Evolutionary conservation across 2,329 filamentous ascomycete genomes (phyloP), one percentile per base, ranked within the genome.

Genomic region (Beauveria pseudobassiana): DNA sequence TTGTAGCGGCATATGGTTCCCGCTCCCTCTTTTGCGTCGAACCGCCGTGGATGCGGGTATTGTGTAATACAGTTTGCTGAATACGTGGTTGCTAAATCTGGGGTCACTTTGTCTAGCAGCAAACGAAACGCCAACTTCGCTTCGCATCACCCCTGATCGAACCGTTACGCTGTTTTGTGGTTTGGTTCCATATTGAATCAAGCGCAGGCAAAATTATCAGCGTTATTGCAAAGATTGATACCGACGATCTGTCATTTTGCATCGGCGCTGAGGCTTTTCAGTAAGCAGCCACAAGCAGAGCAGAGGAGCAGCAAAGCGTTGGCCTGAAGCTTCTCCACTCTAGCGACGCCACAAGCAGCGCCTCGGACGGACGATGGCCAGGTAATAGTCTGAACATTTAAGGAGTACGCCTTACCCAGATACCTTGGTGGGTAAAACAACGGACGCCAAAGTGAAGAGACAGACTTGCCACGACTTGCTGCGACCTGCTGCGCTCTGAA

Each of bases 1-100:
- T 34, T 38, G 46, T 59, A 59, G 57, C 48, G 57, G 57, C 57
- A 38, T n/a, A 59, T 59, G 38, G 57, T 28, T 59, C 57, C 57
- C 48, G 57, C 57, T 51, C 48, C 38, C 38, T 51, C 48, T 45
- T 52, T 34, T 52, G 57, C 57, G 45, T 59, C 45, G 56, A 59
- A 59, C 45, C 22, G 43, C 28, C 48, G 54, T 34, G 22, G 45
- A 43, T n/a, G 40, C 40, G 5, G 40, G 22, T 22, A 45, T 20
- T 26, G 5, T 22, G 26, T 22, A 3, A 42, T 30, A 30, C 30
- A 9, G 9, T 30, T 30, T 30, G 30, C 30, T 20, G 38, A 43
- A 51, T 22, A 18, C 34, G n/a, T 40, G 30, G 45, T 42, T 51
- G 48, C 46, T 59, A 59, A 59, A 28, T 34, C 38, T 50, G 43